A percentile compares a stretch with the other conserved stretches of the same genome.
These are phyloP conservation scores for Apophysomyces trapeziformis DNA, from an alignment of 371 early-diverging fungal genomes.

Conservation along the genomic window DNA sequence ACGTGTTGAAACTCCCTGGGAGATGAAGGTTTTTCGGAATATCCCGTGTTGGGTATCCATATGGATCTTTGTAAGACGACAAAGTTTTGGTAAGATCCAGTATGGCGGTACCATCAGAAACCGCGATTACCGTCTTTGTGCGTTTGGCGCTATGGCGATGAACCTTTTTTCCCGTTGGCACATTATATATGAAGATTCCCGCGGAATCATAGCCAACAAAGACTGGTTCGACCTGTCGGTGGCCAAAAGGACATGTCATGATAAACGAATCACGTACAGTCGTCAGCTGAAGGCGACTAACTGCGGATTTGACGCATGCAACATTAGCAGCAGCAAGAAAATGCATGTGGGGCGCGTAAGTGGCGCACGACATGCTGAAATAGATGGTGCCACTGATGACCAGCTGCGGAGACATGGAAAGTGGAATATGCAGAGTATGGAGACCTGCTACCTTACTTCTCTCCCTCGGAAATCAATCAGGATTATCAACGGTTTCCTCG, in stretches of 20 bases:
- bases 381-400: conserved; percentile 1
- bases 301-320: neutral
- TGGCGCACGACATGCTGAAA: conserved; percentile 1
- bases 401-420: neutral
- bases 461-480: neutral
- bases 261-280: neutral
- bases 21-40: too few species aligned
- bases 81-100: too few species aligned
- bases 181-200: neutral
- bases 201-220: neutral
- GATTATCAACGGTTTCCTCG: neutral
- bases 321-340: neutral
- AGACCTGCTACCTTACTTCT: neutral
- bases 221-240: neutral
- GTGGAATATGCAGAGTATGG: conserved; percentile 1
- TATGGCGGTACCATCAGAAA: too few species aligned
- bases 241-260: too few species aligned
- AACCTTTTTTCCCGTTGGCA: too few species aligned
- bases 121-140: too few species aligned
- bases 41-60: too few species aligned
- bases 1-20: too few species aligned
- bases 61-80: too few species aligned
- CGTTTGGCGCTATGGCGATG: too few species aligned
- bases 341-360: neutral
- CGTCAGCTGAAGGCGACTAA: neutral